A percentile compares a stretch with the other conserved stretches of the same genome.
Evolutionary conservation across 352 stramenopile species (phyloP).

Genomic region (Phytophthora vignae): DNA sequence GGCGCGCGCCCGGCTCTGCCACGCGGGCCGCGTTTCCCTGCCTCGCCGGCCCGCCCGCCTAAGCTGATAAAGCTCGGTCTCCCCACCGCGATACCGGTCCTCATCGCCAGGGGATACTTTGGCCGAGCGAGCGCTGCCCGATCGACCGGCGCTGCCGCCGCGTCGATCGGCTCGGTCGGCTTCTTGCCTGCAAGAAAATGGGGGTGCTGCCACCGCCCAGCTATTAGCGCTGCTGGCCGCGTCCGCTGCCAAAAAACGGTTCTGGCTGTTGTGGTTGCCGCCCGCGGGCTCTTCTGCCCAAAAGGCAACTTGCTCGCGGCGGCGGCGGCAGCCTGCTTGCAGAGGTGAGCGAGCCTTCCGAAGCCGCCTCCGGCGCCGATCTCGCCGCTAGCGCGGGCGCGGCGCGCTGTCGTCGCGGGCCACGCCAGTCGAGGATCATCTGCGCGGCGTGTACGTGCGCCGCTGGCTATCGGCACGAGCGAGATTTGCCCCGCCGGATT

Average conservation of each 20-base stretch:
- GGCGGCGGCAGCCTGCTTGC: not conserved
- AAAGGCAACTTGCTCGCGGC: slow-evolving; percentile 16
- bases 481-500: slow-evolving; percentile 43
- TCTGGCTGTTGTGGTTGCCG: slow-evolving; percentile 9
- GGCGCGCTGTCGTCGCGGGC: slow-evolving; percentile 24
- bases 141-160: no score
- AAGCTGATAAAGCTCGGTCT: not conserved
- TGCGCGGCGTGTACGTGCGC: slow-evolving; percentile 40
- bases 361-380: slow-evolving; percentile 12
- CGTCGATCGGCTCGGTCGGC: no score
- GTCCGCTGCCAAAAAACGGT: slow-evolving; percentile 17
- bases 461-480: slow-evolving; percentile 37
- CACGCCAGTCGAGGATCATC: slow-evolving; percentile 46
- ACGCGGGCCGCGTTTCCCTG: not conserved
- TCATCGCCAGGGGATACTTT: no score
- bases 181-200: no score
- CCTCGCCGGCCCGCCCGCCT: not conserved
- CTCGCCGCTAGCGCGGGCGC: slow-evolving; percentile 16
- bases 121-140: no score
- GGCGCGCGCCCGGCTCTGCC: not conserved
- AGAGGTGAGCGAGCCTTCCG: no score
- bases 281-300: slow-evolving; percentile 24
- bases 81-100: not conserved
- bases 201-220: no score
- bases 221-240: no score